Base-by-base conservation (phyloP, 495 filamentous ascomycete species). In the Penicillium riverlandense region DNA sequence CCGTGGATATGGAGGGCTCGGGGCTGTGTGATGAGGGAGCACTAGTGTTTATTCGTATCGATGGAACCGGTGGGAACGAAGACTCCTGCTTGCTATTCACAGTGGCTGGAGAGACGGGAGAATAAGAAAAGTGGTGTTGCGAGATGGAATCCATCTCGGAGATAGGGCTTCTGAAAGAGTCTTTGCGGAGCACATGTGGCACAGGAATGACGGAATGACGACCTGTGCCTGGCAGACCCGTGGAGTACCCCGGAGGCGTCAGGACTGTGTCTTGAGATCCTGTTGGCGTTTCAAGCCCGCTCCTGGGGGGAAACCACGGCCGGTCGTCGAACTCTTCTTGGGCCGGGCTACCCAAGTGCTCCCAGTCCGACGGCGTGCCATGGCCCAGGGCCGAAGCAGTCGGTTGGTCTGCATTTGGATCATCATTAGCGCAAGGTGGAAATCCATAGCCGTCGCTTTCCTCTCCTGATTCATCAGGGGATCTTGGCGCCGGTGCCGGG, bases 291-390 rank as follows among this genome's bases (percentile, higher is more conserved):
- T 22, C 22, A 22, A 22, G 0, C 4, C 22, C 22, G 22, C 22
- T 22, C 22, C 22, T 63, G 1, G 57, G 44, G 22, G 47, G 54
- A 31, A 63, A 66, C 41, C 50, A 53, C 9, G 49, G 44, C n/a
- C 47, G 45, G 48, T 67, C 63, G 40, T 71, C 63, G 35, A 65
- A 48, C 13, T 66, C 53, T 27, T 52, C 65, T 7, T 55, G 54
- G 7, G 48, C 52, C n/a, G 60, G 59, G 9, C 22, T 22, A 22
- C 60, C 60, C 47, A 81, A 68, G 51, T 78, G 71, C 42, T 81
- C 78, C 78, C 77, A 80, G 44, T 78, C 78, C n/a, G 77, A 79
- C 1, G 77, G 78, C 1, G 70, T 68, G 7, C 75, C 75, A 41
- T 61, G 54, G 0, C 78, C 77, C 30, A 82, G 49, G 11, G 72